Percentiles rank a stretch among this genome's conserved stretches.
Evolutionary conservation across 768 basidiomycete species (phyloP).

Genomic region (Xerocomus brunneocitrinus): DNA sequence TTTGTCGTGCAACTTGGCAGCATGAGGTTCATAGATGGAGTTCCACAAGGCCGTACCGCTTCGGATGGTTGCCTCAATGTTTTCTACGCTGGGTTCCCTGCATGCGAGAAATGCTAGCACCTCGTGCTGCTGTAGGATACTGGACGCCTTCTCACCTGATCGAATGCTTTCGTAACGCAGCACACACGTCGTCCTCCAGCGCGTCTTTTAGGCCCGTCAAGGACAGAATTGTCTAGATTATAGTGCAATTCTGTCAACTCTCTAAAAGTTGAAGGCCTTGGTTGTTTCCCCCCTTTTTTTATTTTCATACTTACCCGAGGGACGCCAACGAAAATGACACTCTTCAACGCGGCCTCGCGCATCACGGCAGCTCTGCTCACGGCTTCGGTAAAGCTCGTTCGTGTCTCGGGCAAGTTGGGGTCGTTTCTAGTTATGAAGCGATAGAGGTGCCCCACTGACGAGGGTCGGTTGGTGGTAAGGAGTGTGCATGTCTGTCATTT

Average conservation of each 20-base stretch:
- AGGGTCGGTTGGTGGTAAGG: conserved; percentile 76
- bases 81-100: conserved; percentile 58
- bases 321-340: conserved; percentile 83
- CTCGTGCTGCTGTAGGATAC: conserved; percentile 18
- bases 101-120: conserved; percentile 19
- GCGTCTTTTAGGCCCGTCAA: conserved; percentile 72
- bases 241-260: conserved; percentile 6
- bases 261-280: not conserved
- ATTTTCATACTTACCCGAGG: conserved; percentile 56
- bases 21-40: conserved; percentile 85
- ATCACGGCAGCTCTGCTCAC: conserved; percentile 77
- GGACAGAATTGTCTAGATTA: conserved; percentile 69
- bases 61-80: conserved; percentile 62
- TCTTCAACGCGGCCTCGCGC: conserved; percentile 87
- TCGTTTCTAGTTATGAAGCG: conserved; percentile 62
- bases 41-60: conserved; percentile 77
- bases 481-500: conserved; percentile 72
- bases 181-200: conserved; percentile 78
- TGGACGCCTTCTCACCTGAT: conserved; percentile 49
- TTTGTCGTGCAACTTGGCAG: conserved; percentile 84
- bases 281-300: not conserved
- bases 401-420: conserved; percentile 37
- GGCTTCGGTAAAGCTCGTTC: conserved; percentile 47
- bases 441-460: conserved; percentile 75
- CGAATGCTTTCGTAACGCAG: conserved; percentile 59